Evolutionary conservation across 2,329 filamentous ascomycete genomes (phyloP).

Genomic region (Akanthomyces uredinophilus): DNA sequence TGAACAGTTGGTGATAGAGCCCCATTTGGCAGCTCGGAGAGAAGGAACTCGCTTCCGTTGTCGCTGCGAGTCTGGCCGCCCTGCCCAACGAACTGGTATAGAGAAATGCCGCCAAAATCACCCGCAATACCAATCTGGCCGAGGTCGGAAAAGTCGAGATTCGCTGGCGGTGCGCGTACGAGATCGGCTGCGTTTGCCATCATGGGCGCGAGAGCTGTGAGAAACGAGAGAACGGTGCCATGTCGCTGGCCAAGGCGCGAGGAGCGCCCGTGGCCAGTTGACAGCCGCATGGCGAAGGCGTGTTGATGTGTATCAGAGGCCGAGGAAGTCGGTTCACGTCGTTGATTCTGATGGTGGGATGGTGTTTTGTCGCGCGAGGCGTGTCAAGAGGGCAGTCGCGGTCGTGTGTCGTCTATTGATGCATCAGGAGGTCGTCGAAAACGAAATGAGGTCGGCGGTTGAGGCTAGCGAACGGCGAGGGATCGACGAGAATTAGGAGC

Average conservation of each 20-base stretch:
- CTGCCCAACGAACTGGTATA: conserved; percentile 83
- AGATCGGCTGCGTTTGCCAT: conserved; percentile 52
- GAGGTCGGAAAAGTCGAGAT: conserved; percentile 72
- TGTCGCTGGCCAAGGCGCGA: conserved; percentile 30
- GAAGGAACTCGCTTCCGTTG: conserved; percentile 77
- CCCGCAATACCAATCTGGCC: conserved; percentile 82
- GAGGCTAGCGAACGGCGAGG: not conserved
- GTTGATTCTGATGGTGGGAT: not conserved
- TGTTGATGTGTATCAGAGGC: not conserved
- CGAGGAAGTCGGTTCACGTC: not conserved
- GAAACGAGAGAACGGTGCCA: conserved; percentile 30
- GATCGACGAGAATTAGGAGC: conserved; percentile 8
- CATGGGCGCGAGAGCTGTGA: conserved; percentile 35
- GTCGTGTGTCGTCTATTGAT: conserved; percentile 2
- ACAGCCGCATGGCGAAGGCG: conserved; percentile 42
- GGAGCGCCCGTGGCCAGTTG: conserved; percentile 37
- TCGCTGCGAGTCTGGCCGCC: conserved; percentile 59
- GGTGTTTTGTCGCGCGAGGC: not conserved
- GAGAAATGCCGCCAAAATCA: conserved; percentile 84
- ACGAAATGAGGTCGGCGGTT: not conserved
- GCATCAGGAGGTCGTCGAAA: conserved; percentile 9
- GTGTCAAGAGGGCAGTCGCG: not conserved
- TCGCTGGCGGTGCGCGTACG: conserved; percentile 57
- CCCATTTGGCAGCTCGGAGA: conserved; percentile 80
- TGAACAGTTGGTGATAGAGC: conserved; percentile 68